phyloP scores from a whole-genome alignment of 1,139 yeast genomes.

The Kodamaea alishanica region DNA sequence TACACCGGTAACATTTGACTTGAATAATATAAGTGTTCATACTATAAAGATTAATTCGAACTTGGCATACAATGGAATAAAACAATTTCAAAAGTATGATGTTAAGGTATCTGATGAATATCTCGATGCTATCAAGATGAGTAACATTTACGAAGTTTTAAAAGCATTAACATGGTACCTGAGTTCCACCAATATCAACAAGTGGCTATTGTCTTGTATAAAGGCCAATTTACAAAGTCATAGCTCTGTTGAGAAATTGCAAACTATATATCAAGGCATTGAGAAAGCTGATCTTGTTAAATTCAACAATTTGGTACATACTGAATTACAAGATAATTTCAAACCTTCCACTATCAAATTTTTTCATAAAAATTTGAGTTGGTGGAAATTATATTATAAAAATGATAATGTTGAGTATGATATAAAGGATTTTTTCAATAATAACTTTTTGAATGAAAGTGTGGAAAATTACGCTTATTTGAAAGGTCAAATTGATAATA shows the following conservation, averaged over 20 bases:
- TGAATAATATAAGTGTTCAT: constrained; percentile 17
- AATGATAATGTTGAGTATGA: constrained; percentile 48
- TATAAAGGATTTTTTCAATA: constrained; percentile 36
- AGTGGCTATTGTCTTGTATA: constrained; percentile 27
- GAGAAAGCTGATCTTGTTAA: constrained; percentile 21
- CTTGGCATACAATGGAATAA: constrained; percentile 30
- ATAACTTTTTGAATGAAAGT: constrained; percentile 37
- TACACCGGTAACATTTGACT: constrained; percentile 24
- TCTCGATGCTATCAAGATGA: constrained; percentile 27
- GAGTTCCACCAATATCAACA: constrained; percentile 20
- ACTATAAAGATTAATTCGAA: constrained; percentile 35
- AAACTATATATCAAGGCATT: constrained; percentile 11
- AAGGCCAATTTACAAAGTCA: constrained; percentile 7
- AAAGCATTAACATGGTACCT: constrained; percentile 33
- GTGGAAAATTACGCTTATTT: constrained; percentile 38
- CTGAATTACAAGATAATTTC: constrained; percentile 36
- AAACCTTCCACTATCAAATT: constrained; percentile 30
- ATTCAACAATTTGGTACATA: constrained; percentile 33
- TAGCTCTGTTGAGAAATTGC: constrained; percentile 3
- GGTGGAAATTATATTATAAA: constrained; percentile 45
- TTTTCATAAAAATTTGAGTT: constrained; percentile 30
- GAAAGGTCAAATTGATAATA: constrained; percentile 32
- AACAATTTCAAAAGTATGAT: constrained; percentile 28
- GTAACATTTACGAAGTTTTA: constrained; percentile 36
- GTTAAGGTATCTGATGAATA: constrained; percentile 32